These are phyloP conservation scores for Claviceps cyperi DNA, from an alignment of 2,329 filamentous ascomycete genomes.

Conservation along the genomic window DNA sequence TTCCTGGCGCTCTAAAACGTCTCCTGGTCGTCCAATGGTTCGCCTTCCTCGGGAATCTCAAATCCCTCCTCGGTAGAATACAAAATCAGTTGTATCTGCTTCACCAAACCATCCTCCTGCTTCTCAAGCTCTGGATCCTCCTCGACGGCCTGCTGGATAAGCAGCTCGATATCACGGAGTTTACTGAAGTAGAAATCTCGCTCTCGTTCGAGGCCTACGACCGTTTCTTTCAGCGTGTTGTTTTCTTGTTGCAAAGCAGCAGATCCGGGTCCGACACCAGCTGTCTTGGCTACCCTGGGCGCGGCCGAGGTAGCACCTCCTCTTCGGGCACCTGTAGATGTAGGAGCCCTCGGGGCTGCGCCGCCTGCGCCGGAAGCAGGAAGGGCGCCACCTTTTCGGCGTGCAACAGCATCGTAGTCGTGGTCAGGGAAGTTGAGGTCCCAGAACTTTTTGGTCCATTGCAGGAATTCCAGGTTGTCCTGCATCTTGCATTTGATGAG, in stretches of 20 bases:
- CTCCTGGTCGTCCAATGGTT: slow-evolving; percentile 63
- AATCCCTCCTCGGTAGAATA: slow-evolving; percentile 94
- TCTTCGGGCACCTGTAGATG: slow-evolving; percentile 33
- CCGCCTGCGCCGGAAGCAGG: slow-evolving; percentile 26
- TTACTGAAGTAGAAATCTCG: slow-evolving; percentile 99
- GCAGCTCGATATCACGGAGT: slow-evolving; percentile 85
- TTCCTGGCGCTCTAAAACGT: slow-evolving; percentile 41
- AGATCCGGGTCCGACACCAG: slow-evolving; percentile 43
- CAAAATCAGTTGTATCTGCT: slow-evolving; percentile 90
- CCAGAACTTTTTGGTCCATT: slow-evolving; percentile 96
- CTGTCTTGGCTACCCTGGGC: slow-evolving; percentile 31
- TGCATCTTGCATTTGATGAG: slow-evolving; percentile 99
- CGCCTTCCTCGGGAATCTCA: slow-evolving; percentile 72
- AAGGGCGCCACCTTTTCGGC: slow-evolving; percentile 64
- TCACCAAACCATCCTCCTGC: slow-evolving; percentile 81
- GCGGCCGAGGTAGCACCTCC: slow-evolving; percentile 44
- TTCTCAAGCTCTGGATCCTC: slow-evolving; percentile 87
- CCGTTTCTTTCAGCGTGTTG: slow-evolving; percentile 80
- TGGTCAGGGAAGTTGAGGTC: slow-evolving; percentile 95
- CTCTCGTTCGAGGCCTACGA: slow-evolving; percentile 87
- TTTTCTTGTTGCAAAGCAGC: slow-evolving; percentile 76
- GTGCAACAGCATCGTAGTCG: slow-evolving; percentile 81
- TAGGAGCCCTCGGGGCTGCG: slow-evolving; percentile 31
- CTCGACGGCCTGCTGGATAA: slow-evolving; percentile 87
- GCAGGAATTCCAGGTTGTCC: slow-evolving; percentile 97